Conservation (phyloP, 345 rosid genomes). For the Pugionium dolabratum region DNA sequence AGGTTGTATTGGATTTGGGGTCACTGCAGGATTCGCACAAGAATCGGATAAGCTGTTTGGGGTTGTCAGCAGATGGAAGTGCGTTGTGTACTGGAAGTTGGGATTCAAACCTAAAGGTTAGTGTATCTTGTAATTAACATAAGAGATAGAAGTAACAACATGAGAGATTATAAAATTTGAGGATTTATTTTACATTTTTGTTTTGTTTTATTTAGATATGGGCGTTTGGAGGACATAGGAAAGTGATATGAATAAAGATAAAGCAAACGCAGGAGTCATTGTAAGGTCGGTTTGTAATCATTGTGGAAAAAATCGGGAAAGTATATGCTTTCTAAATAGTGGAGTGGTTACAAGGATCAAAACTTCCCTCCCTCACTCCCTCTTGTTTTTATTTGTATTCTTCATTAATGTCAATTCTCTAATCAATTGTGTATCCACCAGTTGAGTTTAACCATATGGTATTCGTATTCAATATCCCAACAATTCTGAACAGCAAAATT, state of each 20-base stretch:
- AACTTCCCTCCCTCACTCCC: not conserved
- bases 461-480: too few relatives aligned
- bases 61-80: slow-evolving; percentile 96
- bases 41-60: slow-evolving; percentile 78
- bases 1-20: slow-evolving; percentile 87
- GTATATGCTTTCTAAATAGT: slow-evolving; percentile 20
- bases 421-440: slow-evolving; percentile 4
- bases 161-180: slow-evolving; percentile 9
- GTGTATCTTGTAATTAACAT: slow-evolving; percentile 19
- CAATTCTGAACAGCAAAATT: not conserved
- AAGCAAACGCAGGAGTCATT: slow-evolving; percentile 18
- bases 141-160: not conserved
- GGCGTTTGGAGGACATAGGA: slow-evolving; percentile 96
- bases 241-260: slow-evolving; percentile 47
- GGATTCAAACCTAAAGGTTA: slow-evolving; percentile 94
- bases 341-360: slow-evolving; percentile 19
- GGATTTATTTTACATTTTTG: not conserved
- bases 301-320: slow-evolving; percentile 18
- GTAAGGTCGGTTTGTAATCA: not conserved
- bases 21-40: slow-evolving; percentile 76
- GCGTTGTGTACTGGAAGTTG: slow-evolving; percentile 99
- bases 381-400: slow-evolving; percentile 31
- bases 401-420: slow-evolving; percentile 17
- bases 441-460: not conserved
- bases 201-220: slow-evolving; percentile 56